Percentiles rank a stretch among this genome's conserved stretches.
Conservation (phyloP, 805 yeast genomes). For the Wickerhamiella parazyma region DNA sequence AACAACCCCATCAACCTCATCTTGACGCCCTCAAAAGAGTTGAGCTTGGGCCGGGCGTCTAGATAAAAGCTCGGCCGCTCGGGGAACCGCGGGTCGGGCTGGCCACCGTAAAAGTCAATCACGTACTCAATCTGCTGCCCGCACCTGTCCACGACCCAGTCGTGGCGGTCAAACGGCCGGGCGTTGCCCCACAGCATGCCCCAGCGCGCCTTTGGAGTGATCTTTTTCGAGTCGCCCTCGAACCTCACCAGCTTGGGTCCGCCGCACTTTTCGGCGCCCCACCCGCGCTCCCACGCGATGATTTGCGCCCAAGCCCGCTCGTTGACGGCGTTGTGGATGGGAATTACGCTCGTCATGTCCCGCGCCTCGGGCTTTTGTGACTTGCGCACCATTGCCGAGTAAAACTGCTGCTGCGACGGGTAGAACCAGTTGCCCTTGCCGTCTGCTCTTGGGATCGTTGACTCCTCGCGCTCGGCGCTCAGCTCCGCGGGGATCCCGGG, state of each 20-base stretch:
- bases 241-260: slow-evolving; percentile 76
- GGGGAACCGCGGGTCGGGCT: slow-evolving; percentile 33
- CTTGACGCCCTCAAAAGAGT: slow-evolving; percentile 65
- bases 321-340: slow-evolving; percentile 86
- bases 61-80: slow-evolving; percentile 51
- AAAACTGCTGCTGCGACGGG: slow-evolving; percentile 91
- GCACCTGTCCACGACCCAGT: slow-evolving; percentile 80
- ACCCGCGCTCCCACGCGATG: slow-evolving; percentile 56
- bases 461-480: slow-evolving; percentile 62
- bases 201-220: slow-evolving; percentile 80
- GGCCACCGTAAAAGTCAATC: slow-evolving; percentile 73
- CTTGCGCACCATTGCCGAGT: slow-evolving; percentile 84
- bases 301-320: slow-evolving; percentile 87
- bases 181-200: slow-evolving; percentile 51
- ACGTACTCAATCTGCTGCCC: slow-evolving; percentile 78
- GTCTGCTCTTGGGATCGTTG: slow-evolving; percentile 73
- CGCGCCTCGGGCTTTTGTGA: slow-evolving; percentile 68
- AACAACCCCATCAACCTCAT: slow-evolving; percentile 53
- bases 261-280: slow-evolving; percentile 41
- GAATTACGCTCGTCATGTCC: slow-evolving; percentile 86
- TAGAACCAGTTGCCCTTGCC: slow-evolving; percentile 69
- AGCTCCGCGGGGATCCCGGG: slow-evolving; percentile 27
- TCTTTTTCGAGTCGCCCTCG: slow-evolving; percentile 72
- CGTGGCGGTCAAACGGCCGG: slow-evolving; percentile 90
- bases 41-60: slow-evolving; percentile 87